A percentile compares a stretch with the other conserved stretches of the same genome.
Conservation (phyloP, 192 early-diverging fungal genomes). For the Backusella morwellensis region DNA sequence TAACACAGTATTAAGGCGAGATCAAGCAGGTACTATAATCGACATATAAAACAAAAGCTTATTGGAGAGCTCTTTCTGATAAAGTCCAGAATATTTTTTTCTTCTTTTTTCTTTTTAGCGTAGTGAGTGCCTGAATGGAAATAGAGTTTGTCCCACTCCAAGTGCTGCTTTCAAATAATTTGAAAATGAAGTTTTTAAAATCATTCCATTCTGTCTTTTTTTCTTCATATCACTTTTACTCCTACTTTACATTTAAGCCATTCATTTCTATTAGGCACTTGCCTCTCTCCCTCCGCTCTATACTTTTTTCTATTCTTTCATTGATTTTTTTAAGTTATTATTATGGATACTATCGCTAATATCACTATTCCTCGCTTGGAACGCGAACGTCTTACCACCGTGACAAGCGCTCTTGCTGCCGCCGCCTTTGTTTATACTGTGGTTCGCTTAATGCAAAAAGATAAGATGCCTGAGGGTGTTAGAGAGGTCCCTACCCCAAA, state of each 20-base stretch:
- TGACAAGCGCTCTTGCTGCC: not conserved
- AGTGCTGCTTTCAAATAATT: not conserved
- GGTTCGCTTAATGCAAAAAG: not conserved
- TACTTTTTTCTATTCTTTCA: not conserved
- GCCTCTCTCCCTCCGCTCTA: not conserved
- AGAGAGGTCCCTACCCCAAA: slow-evolving; percentile 7
- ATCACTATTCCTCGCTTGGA: slow-evolving; percentile 1
- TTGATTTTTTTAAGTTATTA: not conserved
- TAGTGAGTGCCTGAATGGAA: not conserved
- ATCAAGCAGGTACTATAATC: not conserved
- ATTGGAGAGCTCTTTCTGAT: not conserved
- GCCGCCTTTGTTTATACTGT: not conserved
- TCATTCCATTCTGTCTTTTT: not conserved
- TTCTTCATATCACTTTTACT: not conserved
- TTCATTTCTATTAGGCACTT: not conserved
- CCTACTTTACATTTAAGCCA: not conserved
- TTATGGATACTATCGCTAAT: not conserved
- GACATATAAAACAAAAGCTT: not conserved
- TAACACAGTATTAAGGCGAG: no score
- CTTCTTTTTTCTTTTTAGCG: not conserved
- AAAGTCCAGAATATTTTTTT: not conserved
- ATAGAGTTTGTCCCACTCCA: not conserved
- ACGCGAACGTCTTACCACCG: not conserved
- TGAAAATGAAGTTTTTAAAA: not conserved
- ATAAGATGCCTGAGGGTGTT: not conserved